phyloP scores from a whole-genome alignment of 768 basidiomycete species.

The Leccinum olivaceopallidum region DNA sequence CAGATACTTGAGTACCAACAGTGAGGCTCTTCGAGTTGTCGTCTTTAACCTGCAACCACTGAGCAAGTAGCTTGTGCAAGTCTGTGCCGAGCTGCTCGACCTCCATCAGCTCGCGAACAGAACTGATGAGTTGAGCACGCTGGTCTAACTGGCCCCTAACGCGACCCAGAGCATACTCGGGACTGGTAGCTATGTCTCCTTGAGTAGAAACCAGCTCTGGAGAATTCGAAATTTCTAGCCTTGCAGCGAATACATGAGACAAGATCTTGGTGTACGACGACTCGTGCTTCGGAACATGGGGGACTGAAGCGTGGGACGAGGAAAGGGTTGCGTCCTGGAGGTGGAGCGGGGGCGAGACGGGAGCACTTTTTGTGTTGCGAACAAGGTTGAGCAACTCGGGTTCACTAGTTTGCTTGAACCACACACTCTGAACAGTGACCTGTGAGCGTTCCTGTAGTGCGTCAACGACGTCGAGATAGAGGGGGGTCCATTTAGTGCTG shows the following conservation, averaged over 20 bases:
- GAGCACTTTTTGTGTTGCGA: conserved; percentile 37
- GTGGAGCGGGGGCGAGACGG: conserved; percentile 45
- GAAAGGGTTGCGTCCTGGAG: conserved; percentile 43
- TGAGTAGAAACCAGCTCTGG: conserved; percentile 69
- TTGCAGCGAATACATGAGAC: conserved; percentile 71
- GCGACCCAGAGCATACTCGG: conserved; percentile 92
- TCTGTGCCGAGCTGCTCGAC: conserved; percentile 47
- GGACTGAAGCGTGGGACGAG: conserved; percentile 31
- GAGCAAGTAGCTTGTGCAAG: conserved; percentile 70
- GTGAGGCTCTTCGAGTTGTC: conserved; percentile 61
- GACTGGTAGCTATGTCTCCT: conserved; percentile 81
- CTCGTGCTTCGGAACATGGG: conserved; percentile 88
- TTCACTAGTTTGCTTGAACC: conserved; percentile 48
- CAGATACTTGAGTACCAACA: conserved; percentile 58
- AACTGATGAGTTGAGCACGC: conserved; percentile 62
- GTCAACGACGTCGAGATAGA: conserved; percentile 80
- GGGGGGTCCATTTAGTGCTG: conserved; percentile 83
- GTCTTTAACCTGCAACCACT: conserved; percentile 80
- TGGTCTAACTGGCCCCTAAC: conserved; percentile 80
- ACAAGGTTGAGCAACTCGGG: conserved; percentile 56
- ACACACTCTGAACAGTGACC: conserved; percentile 60
- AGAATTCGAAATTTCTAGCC: conserved; percentile 84
- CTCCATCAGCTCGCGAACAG: conserved; percentile 67
- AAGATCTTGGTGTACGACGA: conserved; percentile 89
- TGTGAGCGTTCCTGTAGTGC: conserved; percentile 63